Evolutionary conservation across 2,329 filamentous ascomycete species (phyloP).

Genomic region (Aschersonia sp.): DNA sequence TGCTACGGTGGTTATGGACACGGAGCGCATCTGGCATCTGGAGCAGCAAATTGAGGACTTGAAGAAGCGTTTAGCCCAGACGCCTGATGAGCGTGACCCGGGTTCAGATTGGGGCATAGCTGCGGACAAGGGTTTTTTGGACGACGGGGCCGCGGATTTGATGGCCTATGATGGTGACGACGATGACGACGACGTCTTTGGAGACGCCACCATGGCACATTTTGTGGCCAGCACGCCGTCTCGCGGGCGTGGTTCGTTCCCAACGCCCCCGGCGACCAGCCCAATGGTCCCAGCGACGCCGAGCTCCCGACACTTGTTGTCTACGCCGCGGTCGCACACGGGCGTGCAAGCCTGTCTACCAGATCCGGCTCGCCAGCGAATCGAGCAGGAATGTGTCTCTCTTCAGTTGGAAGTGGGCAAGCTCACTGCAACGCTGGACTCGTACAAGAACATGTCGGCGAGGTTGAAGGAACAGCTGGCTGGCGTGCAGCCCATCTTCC

Average conservation of each 20-base stretch:
- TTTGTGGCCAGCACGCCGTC: slow-evolving; percentile 37
- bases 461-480: slow-evolving; percentile 23
- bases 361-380: slow-evolving; percentile 24
- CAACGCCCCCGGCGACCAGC: slow-evolving; percentile 41
- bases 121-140: slow-evolving; percentile 28
- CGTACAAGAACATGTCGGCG: slow-evolving; percentile 26
- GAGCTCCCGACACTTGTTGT: slow-evolving; percentile 7
- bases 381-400: slow-evolving; percentile 32
- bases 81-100: slow-evolving; percentile 12
- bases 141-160: slow-evolving; percentile 25
- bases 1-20: slow-evolving; percentile 33
- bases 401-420: slow-evolving; percentile 33
- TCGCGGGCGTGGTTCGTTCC: slow-evolving; percentile 27
- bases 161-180: slow-evolving; percentile 25
- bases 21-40: slow-evolving; percentile 26
- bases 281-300: slow-evolving; percentile 25
- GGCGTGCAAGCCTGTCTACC: slow-evolving; percentile 27
- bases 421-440: slow-evolving; percentile 30
- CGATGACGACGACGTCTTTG: slow-evolving; percentile 32
- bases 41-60: slow-evolving; percentile 24
- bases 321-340: slow-evolving; percentile 11
- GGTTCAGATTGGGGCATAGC: slow-evolving; percentile 34
- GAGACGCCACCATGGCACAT: slow-evolving; percentile 35
- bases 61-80: slow-evolving; percentile 16
- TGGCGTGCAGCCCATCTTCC: background rate